Base-by-base conservation (phyloP, 225 moss, liverwort and hornwort species). In the Sphagnum contortum region DNA sequence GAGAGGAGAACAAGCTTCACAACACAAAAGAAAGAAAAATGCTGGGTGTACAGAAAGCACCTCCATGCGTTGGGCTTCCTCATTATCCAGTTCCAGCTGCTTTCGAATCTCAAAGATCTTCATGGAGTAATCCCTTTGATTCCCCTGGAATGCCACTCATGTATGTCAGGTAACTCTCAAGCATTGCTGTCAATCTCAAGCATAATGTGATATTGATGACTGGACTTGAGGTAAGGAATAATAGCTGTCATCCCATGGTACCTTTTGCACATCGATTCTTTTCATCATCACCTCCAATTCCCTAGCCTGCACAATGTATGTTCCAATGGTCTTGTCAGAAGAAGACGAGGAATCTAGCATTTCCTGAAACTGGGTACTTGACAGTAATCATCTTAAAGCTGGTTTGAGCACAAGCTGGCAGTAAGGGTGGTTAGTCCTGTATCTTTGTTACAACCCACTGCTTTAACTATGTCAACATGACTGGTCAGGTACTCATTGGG, bases 11-110 rank as follows among this genome's bases (percentile, higher is more conserved):
- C 29, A 29, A 29, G 29, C 29, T 29, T 29, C 29, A 29, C 29
- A 29, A 29, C 29, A 29, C 29, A 29, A 29, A 29, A 29, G 29
- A 29, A 29, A 29, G 29, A 29, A 29, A 29, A 29, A 29, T 29
- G 29, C 29, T 29, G 29, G 29, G 29, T 29, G 29, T 29, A 29
- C 6, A 52, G 48, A 59, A 44, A 55, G 55, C 9, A 91, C 91
- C 91, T 92, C 79, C 77, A 92, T 73, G 64, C 83, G 90, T 50
- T 87, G 83, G 29, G 87, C 92, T 87, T 96, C 92, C 64, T 87
- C 92, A 47, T 82, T 74, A 69, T 96, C 92, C 48, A 96, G 70
- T 63, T 81, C 59, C 45, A 96, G 92, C 77, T 92, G 95, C 70
- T 85, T 85, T 49, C 87, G 87, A 58, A 92, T 81, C 75, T 92